A percentile compares a stretch with the other conserved stretches of the same genome.
These are phyloP conservation scores for Mortierella sp. DNA, from an alignment of 371 early-diverging fungal species.

Conservation along the genomic window DNA sequence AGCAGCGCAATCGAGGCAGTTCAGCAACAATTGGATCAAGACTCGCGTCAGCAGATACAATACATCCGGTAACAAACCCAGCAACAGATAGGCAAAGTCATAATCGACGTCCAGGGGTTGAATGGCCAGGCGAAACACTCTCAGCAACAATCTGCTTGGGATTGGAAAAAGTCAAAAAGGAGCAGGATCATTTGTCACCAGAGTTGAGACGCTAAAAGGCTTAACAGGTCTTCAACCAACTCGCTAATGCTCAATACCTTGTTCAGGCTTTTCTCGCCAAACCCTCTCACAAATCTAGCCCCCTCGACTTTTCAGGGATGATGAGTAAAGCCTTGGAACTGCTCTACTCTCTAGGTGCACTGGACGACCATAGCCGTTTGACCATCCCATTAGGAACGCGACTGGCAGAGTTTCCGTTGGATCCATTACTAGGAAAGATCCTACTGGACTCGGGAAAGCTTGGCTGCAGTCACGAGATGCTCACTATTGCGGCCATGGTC, in stretches of 20 bases:
- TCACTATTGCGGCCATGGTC: constrained; percentile 86
- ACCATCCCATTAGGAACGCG: constrained; percentile 83
- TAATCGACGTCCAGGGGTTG: no score
- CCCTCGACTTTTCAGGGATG: constrained; percentile 55
- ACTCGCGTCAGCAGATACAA: no score
- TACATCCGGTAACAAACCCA: no score
- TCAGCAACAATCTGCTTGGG: no score
- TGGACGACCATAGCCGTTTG: constrained; percentile 72
- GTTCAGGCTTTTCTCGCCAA: constrained; percentile 11
- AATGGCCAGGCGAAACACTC: no score
- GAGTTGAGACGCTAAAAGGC: no score
- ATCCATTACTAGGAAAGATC: constrained; percentile 80
- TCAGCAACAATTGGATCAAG: no score
- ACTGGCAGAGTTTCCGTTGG: constrained; percentile 85
- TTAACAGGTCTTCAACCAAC: constrained; percentile 1
- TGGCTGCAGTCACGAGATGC: constrained; percentile 80
- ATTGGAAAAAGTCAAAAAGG: no score
- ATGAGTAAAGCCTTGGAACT: constrained; percentile 61
- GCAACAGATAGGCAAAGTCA: no score
- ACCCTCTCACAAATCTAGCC: constrained; percentile 18
- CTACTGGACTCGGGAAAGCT: constrained; percentile 72
- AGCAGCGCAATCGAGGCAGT: no score
- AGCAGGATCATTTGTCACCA: no score
- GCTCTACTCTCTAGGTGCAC: constrained; percentile 58
- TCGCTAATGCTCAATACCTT: constrained; percentile 6